Evolutionary conservation across 371 early-diverging fungal genomes (phyloP).

Genomic region (Mucor circinelloides): DNA sequence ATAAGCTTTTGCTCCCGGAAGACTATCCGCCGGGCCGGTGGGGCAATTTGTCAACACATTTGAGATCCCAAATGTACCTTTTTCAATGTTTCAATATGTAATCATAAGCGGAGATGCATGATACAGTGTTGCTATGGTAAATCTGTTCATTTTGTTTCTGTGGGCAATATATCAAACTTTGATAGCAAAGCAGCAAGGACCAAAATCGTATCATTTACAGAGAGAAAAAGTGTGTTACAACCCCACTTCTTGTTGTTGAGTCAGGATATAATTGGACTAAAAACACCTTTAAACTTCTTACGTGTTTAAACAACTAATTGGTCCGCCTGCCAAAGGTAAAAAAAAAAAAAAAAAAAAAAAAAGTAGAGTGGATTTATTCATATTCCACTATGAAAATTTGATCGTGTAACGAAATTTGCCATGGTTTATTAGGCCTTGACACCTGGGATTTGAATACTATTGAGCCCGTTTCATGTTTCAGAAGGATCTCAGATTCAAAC

Average conservation of each 20-base stretch:
- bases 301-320: not conserved
- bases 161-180: not conserved
- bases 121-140: not conserved
- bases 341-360: not conserved
- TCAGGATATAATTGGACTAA: slow-evolving; percentile 1
- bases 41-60: not conserved
- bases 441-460: slow-evolving; percentile 4
- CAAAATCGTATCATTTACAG: not conserved
- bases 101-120: not conserved
- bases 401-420: slow-evolving; percentile 6
- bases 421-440: not conserved
- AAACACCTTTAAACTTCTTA: not conserved
- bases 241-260: slow-evolving; percentile 15
- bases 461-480: slow-evolving; percentile 14
- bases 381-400: slow-evolving; percentile 2
- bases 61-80: not conserved
- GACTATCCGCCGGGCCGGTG: not conserved
- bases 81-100: not conserved
- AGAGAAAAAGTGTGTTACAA: slow-evolving; percentile 14
- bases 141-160: not conserved
- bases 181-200: not conserved
- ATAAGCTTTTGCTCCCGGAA: not conserved
- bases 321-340: not conserved
- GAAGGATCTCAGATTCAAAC: slow-evolving; percentile 6
- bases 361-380: not conserved